Percentiles rank a stretch among this genome's conserved stretches.
phyloP scores from a whole-genome alignment of 2,329 filamentous ascomycete species.

The Phyllosticta citribraziliensis region DNA sequence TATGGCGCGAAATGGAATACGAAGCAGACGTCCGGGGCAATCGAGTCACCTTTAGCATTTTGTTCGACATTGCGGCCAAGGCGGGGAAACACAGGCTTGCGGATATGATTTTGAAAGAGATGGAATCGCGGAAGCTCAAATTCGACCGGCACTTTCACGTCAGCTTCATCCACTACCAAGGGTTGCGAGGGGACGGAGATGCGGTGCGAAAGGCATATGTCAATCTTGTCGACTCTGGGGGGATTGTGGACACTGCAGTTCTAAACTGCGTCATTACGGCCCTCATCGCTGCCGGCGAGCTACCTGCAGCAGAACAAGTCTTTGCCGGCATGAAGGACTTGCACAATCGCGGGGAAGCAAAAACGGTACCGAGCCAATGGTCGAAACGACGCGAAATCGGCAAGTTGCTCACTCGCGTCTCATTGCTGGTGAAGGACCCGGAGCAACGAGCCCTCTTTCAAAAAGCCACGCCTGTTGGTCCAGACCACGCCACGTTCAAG shows the following conservation, averaged over 20 bases:
- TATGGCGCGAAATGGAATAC: constrained; percentile 88
- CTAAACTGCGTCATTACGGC: constrained; percentile 80
- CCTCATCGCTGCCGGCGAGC: constrained; percentile 67
- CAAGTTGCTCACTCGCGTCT: constrained; percentile 37
- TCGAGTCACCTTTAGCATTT: constrained; percentile 81
- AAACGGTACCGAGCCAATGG: constrained; percentile 28
- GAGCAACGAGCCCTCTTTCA: constrained; percentile 52
- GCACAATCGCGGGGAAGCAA: constrained; percentile 27
- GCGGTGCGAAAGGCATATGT: constrained; percentile 69
- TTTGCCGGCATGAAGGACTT: constrained; percentile 74
- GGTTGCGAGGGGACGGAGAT: constrained; percentile 61
- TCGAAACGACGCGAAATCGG: constrained; percentile 33
- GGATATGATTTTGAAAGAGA: constrained; percentile 75
- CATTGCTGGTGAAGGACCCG: constrained; percentile 27
- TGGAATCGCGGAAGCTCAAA: constrained; percentile 56
- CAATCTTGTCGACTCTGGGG: constrained; percentile 72
- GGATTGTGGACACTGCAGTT: constrained; percentile 78
- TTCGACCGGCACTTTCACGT: constrained; percentile 75
- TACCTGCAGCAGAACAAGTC: constrained; percentile 64
- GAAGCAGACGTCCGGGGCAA: constrained; percentile 55
- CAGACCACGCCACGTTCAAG: constrained; percentile 69
- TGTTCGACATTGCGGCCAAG: constrained; percentile 83
- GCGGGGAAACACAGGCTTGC: constrained; percentile 75
- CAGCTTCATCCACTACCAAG: constrained; percentile 74
- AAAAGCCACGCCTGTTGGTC: constrained; percentile 53